A percentile compares a stretch with the other conserved stretches of the same genome.
Conservation (phyloP, 306 rosid genomes). For the Ormosia semicastrata region DNA sequence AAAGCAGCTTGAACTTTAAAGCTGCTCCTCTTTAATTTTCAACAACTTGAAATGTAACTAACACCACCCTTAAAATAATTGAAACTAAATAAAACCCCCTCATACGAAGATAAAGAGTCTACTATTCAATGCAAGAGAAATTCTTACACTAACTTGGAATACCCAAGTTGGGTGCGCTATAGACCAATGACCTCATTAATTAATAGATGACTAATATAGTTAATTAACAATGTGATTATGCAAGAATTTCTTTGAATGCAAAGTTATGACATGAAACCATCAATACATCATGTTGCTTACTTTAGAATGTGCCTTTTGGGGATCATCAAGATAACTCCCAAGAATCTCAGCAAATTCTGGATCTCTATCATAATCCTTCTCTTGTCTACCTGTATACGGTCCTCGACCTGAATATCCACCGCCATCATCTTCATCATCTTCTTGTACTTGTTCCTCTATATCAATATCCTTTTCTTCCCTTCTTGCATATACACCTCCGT, state of each 20-base stretch:
- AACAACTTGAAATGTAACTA: conserved; percentile 14
- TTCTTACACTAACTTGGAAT: too few species aligned
- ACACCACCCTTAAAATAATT: conserved; percentile 2
- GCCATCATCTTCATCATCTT: conserved; percentile 17
- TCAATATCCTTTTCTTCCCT: conserved; percentile 47
- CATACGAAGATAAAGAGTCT: neutral
- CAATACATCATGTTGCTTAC: conserved; percentile 41
- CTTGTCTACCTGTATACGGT: conserved; percentile 46
- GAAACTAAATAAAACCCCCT: neutral
- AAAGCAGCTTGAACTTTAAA: neutral
- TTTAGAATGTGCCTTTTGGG: conserved; percentile 68
- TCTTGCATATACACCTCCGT: conserved; percentile 32
- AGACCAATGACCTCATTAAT: too few species aligned
- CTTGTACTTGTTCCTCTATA: conserved; percentile 14
- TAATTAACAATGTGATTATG: too few species aligned
- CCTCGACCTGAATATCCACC: conserved; percentile 37
- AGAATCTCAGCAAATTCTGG: conserved; percentile 85
- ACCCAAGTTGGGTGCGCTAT: too few species aligned
- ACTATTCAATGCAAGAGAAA: neutral
- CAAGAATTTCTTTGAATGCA: neutral
- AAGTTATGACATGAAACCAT: neutral
- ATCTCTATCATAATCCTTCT: conserved; percentile 67
- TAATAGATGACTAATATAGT: too few species aligned
- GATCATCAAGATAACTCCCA: conserved; percentile 68
- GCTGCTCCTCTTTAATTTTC: conserved; percentile 8